phyloP scores from a whole-genome alignment of 2,329 filamentous ascomycete genomes.

The Colletotrichum phormii region DNA sequence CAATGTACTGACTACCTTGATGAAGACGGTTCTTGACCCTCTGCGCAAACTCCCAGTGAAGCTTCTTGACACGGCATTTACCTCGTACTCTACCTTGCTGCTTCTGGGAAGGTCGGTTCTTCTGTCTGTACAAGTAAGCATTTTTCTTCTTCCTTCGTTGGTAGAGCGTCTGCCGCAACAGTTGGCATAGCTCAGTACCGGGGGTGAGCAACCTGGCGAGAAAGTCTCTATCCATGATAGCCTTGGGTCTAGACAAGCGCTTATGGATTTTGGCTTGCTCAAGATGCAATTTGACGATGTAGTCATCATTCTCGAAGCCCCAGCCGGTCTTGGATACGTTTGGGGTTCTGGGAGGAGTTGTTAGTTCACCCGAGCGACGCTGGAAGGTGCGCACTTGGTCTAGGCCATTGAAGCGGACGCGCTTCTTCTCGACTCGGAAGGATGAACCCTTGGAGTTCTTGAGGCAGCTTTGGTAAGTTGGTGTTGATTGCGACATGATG shows the following conservation, averaged over 20 bases:
- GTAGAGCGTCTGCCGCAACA: background rate
- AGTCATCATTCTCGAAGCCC: background rate
- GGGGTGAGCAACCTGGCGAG: background rate
- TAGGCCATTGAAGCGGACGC: background rate
- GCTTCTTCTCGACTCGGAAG: background rate
- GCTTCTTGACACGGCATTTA: background rate
- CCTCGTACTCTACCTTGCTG: background rate
- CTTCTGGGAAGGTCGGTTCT: background rate
- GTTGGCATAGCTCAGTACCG: background rate
- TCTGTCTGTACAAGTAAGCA: background rate
- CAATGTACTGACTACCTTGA: background rate
- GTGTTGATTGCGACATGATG: background rate
- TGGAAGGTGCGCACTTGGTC: background rate
- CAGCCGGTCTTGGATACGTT: background rate
- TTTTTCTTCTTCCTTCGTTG: background rate
- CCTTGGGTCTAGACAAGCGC: background rate
- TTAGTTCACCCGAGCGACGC: background rate
- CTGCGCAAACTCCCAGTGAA: background rate
- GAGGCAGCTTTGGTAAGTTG: background rate
- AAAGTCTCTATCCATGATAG: background rate
- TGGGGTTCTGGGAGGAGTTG: background rate
- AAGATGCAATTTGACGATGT: background rate
- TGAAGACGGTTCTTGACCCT: background rate
- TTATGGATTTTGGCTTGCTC: background rate
- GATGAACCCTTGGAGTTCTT: background rate